Percentiles rank a stretch among this genome's conserved stretches.
These are phyloP conservation scores for Cryptococcus sp. DNA, from an alignment of 1,284 basidiomycete species.

Conservation along the genomic window DNA sequence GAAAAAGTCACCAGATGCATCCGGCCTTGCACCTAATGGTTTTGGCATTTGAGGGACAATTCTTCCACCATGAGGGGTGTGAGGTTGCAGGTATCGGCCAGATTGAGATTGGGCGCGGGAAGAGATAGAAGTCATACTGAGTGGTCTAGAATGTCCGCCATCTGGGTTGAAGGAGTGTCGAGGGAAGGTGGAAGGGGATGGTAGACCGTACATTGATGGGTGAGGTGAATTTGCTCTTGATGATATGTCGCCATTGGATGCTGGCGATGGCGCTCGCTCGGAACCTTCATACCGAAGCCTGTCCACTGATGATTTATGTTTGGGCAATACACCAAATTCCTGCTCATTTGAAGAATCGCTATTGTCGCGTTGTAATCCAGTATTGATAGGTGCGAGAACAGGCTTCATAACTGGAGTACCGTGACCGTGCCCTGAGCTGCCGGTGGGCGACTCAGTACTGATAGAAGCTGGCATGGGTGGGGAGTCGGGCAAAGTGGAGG, in stretches of 20 bases:
- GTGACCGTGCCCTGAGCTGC: conserved; percentile 18
- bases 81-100: conserved; percentile 20
- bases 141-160: conserved; percentile 8
- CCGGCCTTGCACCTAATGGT: conserved; percentile 22
- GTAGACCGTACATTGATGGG: conserved; percentile 17
- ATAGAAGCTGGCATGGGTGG: conserved; percentile 22
- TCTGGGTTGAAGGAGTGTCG: not conserved
- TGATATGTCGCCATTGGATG: conserved; percentile 8
- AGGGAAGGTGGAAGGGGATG: conserved; percentile 3
- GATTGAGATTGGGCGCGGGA: conserved; percentile 6
- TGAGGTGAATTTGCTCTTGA: conserved; percentile 24
- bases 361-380: conserved; percentile 14
- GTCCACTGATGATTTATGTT: conserved; percentile 22
- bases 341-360: conserved; percentile 11
- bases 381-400: conserved; percentile 19
- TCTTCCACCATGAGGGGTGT: conserved; percentile 36
- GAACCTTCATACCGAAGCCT: conserved; percentile 15
- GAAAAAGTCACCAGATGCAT: conserved; percentile 22
- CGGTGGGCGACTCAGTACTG: conserved; percentile 22
- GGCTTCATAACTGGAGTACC: conserved; percentile 22
- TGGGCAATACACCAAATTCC: conserved; percentile 2
- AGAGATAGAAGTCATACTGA: conserved; percentile 27
- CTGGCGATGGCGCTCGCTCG: conserved; percentile 26
- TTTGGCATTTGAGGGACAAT: conserved; percentile 34
- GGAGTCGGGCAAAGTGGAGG: conserved; percentile 25